Evolutionary conservation across 2,329 filamentous ascomycete species (phyloP).

Genomic region (Ascochyta lentis): DNA sequence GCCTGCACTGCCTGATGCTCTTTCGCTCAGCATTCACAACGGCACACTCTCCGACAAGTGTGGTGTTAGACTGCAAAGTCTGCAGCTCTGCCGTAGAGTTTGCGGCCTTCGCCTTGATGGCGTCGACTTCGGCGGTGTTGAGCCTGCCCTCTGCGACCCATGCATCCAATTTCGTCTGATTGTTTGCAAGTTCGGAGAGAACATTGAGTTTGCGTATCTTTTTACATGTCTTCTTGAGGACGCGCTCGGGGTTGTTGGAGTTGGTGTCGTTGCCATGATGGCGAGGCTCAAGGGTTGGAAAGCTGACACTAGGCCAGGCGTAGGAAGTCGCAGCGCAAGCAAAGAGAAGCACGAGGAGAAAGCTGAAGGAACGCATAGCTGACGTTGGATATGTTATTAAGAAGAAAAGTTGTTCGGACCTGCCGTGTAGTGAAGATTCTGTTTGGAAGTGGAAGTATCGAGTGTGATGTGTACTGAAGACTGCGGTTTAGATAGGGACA

Average conservation of each 20-base stretch:
- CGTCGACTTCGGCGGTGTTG: constrained; percentile 26
- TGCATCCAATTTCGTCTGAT: constrained; percentile 39
- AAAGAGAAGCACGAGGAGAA: constrained; percentile 28
- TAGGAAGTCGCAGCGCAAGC: constrained; percentile 27
- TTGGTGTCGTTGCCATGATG: constrained; percentile 20
- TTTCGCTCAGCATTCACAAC: constrained; percentile 32
- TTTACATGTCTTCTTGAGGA: constrained; percentile 30
- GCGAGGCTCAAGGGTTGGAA: constrained; percentile 29
- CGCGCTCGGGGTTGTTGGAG: constrained; percentile 15
- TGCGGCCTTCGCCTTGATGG: constrained; percentile 36
- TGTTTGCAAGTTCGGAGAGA: constrained; percentile 34
- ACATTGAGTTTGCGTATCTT: constrained; percentile 29
- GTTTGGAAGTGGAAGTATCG: constrained; percentile 2
- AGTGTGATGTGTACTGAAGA: constrained; percentile 8
- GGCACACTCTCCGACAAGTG: constrained; percentile 34
- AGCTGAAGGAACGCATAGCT: constrained; percentile 26
- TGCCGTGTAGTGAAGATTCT: constrained; percentile 10
- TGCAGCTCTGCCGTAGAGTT: constrained; percentile 31
- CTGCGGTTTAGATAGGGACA: not conserved
- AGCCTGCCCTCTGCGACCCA: constrained; percentile 35
- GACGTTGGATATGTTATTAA: not conserved
- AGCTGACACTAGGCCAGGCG: constrained; percentile 22
- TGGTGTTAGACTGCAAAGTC: constrained; percentile 33
- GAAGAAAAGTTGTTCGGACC: constrained; percentile 19
- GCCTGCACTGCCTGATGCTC: constrained; percentile 28